These are phyloP conservation scores for Picea mariana DNA, from an alignment of 83 land plant species.

Conservation along the genomic window DNA sequence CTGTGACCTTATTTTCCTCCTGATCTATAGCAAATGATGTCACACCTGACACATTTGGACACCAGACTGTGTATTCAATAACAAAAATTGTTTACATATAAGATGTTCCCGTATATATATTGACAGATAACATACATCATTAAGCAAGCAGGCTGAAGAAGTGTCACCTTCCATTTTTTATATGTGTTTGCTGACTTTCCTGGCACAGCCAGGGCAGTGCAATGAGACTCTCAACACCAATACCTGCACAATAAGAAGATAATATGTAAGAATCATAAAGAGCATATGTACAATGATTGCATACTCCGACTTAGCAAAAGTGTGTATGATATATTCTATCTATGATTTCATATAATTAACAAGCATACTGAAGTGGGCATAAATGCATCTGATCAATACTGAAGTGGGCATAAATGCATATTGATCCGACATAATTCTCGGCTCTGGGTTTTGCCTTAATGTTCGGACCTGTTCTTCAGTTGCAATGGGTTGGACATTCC, in stretches of 20 bases:
- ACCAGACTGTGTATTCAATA: neutral
- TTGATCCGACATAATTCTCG: neutral
- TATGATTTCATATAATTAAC: too few species aligned
- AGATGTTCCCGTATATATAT: neutral
- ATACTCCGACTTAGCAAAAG: too few species aligned
- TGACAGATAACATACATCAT: neutral
- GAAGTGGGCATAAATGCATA: neutral
- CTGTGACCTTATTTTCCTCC: constrained; percentile 65
- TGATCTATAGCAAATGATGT: constrained; percentile 12
- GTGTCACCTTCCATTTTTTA: constrained; percentile 63
- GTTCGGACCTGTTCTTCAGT: neutral
- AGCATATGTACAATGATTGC: too few species aligned
- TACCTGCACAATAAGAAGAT: constrained; percentile 26
- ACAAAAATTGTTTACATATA: neutral
- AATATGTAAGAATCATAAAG: too few species aligned
- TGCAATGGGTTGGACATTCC: neutral
- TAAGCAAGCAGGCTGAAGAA: neutral
- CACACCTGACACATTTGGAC: neutral
- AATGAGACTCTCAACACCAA: constrained; percentile 66
- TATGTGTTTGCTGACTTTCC: constrained; percentile 65
- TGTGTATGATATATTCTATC: too few species aligned
- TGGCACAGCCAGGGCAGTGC: constrained; percentile 74
- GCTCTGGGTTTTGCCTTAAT: neutral
- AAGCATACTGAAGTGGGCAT: too few species aligned
- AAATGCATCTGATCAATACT: too few species aligned